A percentile compares a stretch with the other conserved stretches of the same genome.
These are phyloP conservation scores for Scheffersomyces segobiensis DNA, from an alignment of 1,139 yeast species.

Conservation along the genomic window DNA sequence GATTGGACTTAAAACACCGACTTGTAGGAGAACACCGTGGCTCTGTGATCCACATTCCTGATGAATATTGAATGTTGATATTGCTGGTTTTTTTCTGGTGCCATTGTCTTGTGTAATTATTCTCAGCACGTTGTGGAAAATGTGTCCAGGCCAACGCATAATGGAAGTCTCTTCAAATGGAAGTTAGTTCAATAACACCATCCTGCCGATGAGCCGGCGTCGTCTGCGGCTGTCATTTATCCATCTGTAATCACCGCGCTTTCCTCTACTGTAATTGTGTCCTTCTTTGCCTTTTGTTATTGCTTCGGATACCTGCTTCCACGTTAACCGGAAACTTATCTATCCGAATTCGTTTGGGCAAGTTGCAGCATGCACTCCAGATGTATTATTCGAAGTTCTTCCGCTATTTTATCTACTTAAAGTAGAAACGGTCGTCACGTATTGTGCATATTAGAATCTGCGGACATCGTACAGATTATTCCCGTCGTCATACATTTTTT, in stretches of 20 bases:
- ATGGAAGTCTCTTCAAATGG: too few species aligned
- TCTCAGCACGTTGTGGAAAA: too few species aligned
- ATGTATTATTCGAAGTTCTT: neutral
- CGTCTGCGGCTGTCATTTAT: neutral
- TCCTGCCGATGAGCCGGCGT: too few species aligned
- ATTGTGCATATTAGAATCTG: neutral
- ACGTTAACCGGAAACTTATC: neutral
- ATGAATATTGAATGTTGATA: too few species aligned
- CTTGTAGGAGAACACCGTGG: too few species aligned
- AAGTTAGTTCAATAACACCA: too few species aligned
- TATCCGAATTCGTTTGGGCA: neutral
- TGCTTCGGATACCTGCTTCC: neutral
- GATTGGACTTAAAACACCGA: too few species aligned
- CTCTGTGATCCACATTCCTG: too few species aligned
- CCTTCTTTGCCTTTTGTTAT: neutral
- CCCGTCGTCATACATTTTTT: neutral
- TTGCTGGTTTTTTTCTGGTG: too few species aligned
- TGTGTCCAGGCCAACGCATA: too few species aligned
- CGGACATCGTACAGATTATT: neutral
- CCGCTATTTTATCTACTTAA: too few species aligned
- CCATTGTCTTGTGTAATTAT: too few species aligned
- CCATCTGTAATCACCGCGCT: neutral
- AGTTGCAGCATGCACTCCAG: neutral
- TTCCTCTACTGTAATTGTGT: neutral
- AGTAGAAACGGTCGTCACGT: neutral